Evolutionary conservation across 495 filamentous ascomycete species (phyloP).

Genomic region (Annulohypoxylon maeteangense): DNA sequence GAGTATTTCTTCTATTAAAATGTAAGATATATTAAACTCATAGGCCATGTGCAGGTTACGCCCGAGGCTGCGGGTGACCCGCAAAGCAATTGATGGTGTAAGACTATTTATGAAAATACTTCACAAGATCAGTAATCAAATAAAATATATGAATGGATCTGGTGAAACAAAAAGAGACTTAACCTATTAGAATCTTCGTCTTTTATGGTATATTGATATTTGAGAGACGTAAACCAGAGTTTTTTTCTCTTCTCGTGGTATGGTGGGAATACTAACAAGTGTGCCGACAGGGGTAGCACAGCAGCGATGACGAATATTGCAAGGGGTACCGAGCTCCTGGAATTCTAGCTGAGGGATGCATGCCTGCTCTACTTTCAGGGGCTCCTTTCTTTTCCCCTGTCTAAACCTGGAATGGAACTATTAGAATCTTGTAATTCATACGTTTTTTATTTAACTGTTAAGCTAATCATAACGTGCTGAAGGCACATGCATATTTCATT

Average conservation of each 20-base stretch:
- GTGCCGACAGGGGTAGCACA: slow-evolving; percentile 12
- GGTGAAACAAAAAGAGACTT: slow-evolving; percentile 3
- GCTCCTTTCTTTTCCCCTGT: neutral
- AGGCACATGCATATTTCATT: slow-evolving; percentile 1
- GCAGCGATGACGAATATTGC: slow-evolving; percentile 3
- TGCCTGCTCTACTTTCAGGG: neutral
- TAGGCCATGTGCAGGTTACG: slow-evolving; percentile 18
- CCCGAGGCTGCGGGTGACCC: slow-evolving; percentile 28
- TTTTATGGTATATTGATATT: slow-evolving; percentile 8
- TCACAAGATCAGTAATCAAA: slow-evolving; percentile 42
- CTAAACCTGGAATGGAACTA: neutral
- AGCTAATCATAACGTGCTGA: neutral
- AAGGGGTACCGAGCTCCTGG: slow-evolving; percentile 38
- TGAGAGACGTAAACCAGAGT: slow-evolving; percentile 5
- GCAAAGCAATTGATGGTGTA: slow-evolving; percentile 20
- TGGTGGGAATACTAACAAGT: slow-evolving; percentile 3
- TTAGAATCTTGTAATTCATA: neutral
- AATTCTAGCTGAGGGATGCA: slow-evolving; percentile 8
- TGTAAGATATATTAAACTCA: slow-evolving; percentile 10
- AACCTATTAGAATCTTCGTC: slow-evolving; percentile 6
- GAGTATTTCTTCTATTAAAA: neutral
- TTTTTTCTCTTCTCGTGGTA: slow-evolving; percentile 11
- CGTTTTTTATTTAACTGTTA: neutral
- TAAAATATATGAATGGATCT: neutral
- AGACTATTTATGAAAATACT: no score